Conservation (phyloP, 2,329 filamentous ascomycete species). For the Fusarium sp. region DNA sequence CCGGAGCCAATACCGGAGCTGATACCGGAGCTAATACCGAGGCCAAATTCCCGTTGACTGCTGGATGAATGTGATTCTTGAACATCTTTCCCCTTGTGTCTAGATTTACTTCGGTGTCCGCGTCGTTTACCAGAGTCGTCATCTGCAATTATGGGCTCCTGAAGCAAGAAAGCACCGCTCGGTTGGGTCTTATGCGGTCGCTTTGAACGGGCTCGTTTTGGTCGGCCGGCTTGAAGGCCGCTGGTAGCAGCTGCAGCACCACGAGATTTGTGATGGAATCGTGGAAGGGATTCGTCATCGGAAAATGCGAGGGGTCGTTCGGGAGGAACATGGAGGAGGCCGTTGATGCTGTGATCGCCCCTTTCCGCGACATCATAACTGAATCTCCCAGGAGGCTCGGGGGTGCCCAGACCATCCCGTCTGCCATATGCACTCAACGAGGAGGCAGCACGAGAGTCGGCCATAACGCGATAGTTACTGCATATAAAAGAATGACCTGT, state of each 20-base stretch:
- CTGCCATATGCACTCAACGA: conserved; percentile 42
- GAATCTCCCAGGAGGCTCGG: conserved; percentile 44
- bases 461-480: conserved; percentile 43
- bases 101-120: conserved; percentile 41
- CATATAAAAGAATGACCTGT: conserved; percentile 39
- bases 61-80: conserved; percentile 28
- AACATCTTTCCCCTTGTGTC: conserved; percentile 38
- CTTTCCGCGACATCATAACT: conserved; percentile 44
- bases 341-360: conserved; percentile 43
- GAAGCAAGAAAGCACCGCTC: conserved; percentile 64
- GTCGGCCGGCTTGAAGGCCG: conserved; percentile 37
- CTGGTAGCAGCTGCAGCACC: conserved; percentile 27
- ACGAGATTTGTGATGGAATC: conserved; percentile 36
- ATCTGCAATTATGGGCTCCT: conserved; percentile 55
- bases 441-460: conserved; percentile 42
- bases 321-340: conserved; percentile 40
- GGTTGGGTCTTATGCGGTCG: conserved; percentile 58
- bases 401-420: conserved; percentile 44
- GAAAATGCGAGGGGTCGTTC: conserved; percentile 47
- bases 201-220: conserved; percentile 44
- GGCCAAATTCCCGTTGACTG: conserved; percentile 32
- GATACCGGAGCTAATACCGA: conserved; percentile 39
- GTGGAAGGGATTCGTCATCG: conserved; percentile 46
- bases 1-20: conserved; percentile 23
- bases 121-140: conserved; percentile 48